Base-by-base conservation (phyloP, 164 flowering plant genomes). In the Berberis vulgaris region DNA sequence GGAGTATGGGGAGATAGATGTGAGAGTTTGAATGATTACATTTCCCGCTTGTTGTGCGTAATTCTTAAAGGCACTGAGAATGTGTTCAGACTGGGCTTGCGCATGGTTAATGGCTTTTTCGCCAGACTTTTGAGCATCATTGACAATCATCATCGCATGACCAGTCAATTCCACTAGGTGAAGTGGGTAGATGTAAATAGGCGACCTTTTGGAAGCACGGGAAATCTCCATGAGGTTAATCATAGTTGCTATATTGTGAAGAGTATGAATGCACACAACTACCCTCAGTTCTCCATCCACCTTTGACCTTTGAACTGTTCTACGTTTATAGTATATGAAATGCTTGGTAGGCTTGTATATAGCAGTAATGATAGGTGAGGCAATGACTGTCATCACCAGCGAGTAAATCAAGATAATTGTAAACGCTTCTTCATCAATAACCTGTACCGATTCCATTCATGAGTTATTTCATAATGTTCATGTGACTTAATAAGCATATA, bases 131-230 rank as follows among this genome's bases (percentile, higher is more conserved):
- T 61, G 63, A 54, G 64, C 6, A 54, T 55, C 66, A 38, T 73
- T 70, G 47, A 69, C 73, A 3, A 69, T 69, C 7, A 73, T 45
- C 76, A 73, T 73, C 43, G 68, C 69, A 26, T 67, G 74, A 57
- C 74, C 74, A 0, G 78, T 68, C 54, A 71, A 72, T 43, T 74
- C 74, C 7, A 71, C 72, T 2, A 74, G 67, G 58, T 71, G 74
- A 60, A 74, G 67, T 0, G 67, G 65, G 40, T 68, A 68, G 40
- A 68, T 58, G 47, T 13, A 58, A 5, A 71, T 65, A 0, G 74
- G 78, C n/a, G 72, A 68, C n/a, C 43, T 54, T 59, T 64, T 64
- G 52, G 72, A 67, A 3, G 74, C 66, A 8, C 62, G 47, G 13
- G 72, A 64, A 38, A 69, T 66, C 43, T 74, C 78, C 0, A 74